Percentiles rank a stretch among this genome's conserved stretches.
Evolutionary conservation across 1,284 basidiomycete species (phyloP).

Genomic region (Pholiota adiposa): DNA sequence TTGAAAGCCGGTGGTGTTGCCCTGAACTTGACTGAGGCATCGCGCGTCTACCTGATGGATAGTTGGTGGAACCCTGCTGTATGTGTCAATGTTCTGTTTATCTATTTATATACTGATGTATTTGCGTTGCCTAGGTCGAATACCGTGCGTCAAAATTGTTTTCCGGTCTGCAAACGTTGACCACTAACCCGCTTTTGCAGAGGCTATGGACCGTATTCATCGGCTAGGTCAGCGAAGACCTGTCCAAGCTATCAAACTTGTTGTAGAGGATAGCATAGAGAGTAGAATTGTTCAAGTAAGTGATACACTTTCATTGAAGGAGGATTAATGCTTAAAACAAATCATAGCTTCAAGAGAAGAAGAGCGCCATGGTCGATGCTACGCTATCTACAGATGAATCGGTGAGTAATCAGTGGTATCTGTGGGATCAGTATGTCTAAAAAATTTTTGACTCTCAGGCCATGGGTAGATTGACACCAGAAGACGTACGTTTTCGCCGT

Average conservation of each 20-base stretch:
- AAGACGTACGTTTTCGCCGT: constrained; percentile 72
- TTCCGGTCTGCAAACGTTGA: not conserved
- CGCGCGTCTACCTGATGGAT: constrained; percentile 91
- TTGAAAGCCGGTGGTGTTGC: constrained; percentile 98
- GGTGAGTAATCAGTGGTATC: constrained; percentile 42
- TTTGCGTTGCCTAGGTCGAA: constrained; percentile 51
- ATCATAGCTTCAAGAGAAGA: constrained; percentile 91
- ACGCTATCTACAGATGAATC: constrained; percentile 80
- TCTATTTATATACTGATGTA: constrained; percentile 7
- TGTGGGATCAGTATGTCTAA: constrained; percentile 24
- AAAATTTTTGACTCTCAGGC: constrained; percentile 51
- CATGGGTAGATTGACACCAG: constrained; percentile 88
- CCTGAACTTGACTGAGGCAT: constrained; percentile 91
- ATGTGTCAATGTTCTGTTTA: constrained; percentile 30
- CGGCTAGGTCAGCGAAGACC: constrained; percentile 92
- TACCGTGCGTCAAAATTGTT: constrained; percentile 56
- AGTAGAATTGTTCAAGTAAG: constrained; percentile 84
- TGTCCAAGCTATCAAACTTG: constrained; percentile 91
- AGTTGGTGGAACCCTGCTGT: constrained; percentile 93
- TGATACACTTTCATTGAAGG: not conserved
- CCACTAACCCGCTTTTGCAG: constrained; percentile 41
- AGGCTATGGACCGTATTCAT: constrained; percentile 98
- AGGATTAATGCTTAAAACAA: not conserved
- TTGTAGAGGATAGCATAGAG: constrained; percentile 97
- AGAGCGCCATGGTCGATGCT: constrained; percentile 84